Percentiles rank a stretch among this genome's conserved stretches.
Conservation (phyloP, 2,329 filamentous ascomycete species). For the Aureobasidium sp. region DNA sequence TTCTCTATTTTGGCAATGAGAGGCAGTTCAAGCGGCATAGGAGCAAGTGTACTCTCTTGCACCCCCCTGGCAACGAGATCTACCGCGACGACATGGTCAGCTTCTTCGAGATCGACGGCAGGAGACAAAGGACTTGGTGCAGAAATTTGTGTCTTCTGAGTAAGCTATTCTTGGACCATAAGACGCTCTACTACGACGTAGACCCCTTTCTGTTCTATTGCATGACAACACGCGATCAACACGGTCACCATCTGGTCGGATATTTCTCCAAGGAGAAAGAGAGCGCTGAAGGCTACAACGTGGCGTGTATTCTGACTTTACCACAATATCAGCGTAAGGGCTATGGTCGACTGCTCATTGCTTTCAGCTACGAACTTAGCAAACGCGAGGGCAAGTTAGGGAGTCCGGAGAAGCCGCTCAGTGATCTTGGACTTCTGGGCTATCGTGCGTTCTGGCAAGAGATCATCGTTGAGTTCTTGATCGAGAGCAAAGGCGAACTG, state of each 20-base stretch:
- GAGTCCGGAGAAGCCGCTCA: slow-evolving; percentile 92
- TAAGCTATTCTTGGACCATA: slow-evolving; percentile 96
- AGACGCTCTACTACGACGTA: slow-evolving; percentile 99
- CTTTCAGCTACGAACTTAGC: slow-evolving; percentile 94
- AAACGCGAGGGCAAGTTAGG: slow-evolving; percentile 93
- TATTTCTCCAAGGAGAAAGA: slow-evolving; percentile 99
- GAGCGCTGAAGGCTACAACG: slow-evolving; percentile 91
- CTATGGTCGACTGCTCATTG: slow-evolving; percentile 86
- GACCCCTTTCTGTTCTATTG: slow-evolving; percentile 98
- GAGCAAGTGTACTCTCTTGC: slow-evolving; percentile 79
- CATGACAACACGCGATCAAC: slow-evolving; percentile 83
- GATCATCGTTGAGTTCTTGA: slow-evolving; percentile 79
- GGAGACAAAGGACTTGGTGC: slow-evolving; percentile 91
- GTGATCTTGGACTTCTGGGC: slow-evolving; percentile 83
- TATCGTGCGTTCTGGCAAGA: slow-evolving; percentile 99
- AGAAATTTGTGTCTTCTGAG: slow-evolving; percentile 89
- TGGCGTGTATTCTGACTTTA: slow-evolving; percentile 93
- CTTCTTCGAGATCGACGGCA: slow-evolving; percentile 95
- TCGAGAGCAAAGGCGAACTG: slow-evolving; percentile 59
- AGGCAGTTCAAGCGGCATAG: slow-evolving; percentile 82
- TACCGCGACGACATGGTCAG: slow-evolving; percentile 91
- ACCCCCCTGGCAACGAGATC: slow-evolving; percentile 96
- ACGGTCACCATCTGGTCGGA: slow-evolving; percentile 93
- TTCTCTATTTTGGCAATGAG: slow-evolving; percentile 79
- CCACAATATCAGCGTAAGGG: slow-evolving; percentile 95